A percentile compares a stretch with the other conserved stretches of the same genome.
phyloP scores from a whole-genome alignment of 257 asterid genomes.

The Buddleja alternifolia region DNA sequence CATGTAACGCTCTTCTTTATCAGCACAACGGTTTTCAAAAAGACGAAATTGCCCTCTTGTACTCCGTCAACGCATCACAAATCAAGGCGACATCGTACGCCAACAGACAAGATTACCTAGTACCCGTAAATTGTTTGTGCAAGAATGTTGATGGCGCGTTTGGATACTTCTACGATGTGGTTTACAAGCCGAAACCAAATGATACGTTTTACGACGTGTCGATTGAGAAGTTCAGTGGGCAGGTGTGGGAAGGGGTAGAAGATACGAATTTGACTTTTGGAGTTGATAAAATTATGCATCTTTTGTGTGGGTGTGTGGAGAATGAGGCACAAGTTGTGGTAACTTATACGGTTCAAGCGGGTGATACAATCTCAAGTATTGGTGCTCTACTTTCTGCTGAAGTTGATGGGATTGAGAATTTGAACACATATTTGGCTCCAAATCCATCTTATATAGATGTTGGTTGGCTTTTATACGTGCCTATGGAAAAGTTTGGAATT shows the following conservation, averaged over 20 bases:
- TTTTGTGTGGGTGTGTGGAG: constrained; percentile 73
- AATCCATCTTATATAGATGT: constrained; percentile 41
- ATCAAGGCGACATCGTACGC: constrained; percentile 36
- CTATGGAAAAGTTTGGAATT: constrained; percentile 55
- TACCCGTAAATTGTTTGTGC: constrained; percentile 69
- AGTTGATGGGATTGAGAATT: constrained; percentile 42
- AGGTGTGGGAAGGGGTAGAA: constrained; percentile 54
- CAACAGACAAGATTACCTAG: constrained; percentile 47
- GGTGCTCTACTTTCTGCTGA: constrained; percentile 51
- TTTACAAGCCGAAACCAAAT: constrained; percentile 34
- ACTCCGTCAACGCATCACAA: constrained; percentile 50
- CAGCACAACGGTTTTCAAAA: constrained; percentile 50
- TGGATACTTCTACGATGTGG: constrained; percentile 67
- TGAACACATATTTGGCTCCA: constrained; percentile 51
- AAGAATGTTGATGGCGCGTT: constrained; percentile 43
- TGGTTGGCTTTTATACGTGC: constrained; percentile 74
- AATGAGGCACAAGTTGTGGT: constrained; percentile 56
- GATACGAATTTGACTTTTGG: constrained; percentile 32
- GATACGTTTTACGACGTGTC: constrained; percentile 54
- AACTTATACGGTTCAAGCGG: constrained; percentile 66
- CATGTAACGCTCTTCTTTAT: constrained; percentile 62
- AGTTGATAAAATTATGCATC: constrained; percentile 44
- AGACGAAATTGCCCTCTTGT: constrained; percentile 46
- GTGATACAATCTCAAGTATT: constrained; percentile 59
- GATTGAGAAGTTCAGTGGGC: constrained; percentile 51